Base-by-base conservation (phyloP, 179 eudicot genomes). In the Camellia oleifera region DNA sequence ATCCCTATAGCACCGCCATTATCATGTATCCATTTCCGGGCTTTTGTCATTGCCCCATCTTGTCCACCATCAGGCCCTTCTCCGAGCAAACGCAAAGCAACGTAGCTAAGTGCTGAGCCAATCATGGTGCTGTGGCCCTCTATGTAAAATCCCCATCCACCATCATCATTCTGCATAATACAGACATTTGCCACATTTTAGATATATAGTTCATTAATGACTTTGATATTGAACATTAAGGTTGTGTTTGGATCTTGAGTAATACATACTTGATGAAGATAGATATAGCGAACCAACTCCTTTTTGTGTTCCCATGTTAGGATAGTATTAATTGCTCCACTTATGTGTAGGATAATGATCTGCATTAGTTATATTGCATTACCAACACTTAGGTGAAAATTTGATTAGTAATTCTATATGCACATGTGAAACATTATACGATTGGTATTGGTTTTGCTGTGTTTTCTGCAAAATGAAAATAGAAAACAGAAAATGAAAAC, bases 131-230 rank as follows among this genome's bases (percentile, higher is more conserved):
- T 85, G 9, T 77, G 85, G 6, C 87, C 85, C 61, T 79, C 85
- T 26, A 85, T 82, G 57, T 84, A 81, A 60, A 84, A 81, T 68
- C 87, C 87, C 87, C 87, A 84, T 75, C 87, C 87, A 0, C 87
- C 87, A 77, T 85, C 87, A 18, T 85, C 82, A 20, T 85, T 85
- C 87, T 85, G 6, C 52, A 32, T n/a, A 23, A 5, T 3, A 45
- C 26, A 74, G 15, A 32, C 40, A 32, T 32, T 69, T 45, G 5
- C 18, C 23, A 32, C 7, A 69, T 53, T 45, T 15, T 4, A 69
- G 52, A 4, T 4, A 1, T 32, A 32, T 32, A 48, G 52, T 48
- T 4, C 5, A 48, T 48, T 48, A 4, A 48, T 7, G 7, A 48
- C 7, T 48, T 7, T 3, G 7, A 48, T 48, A 4, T 48, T 4